Evolutionary conservation across 192 early-diverging fungal species (phyloP).

Genomic region (Coemansia sp.): DNA sequence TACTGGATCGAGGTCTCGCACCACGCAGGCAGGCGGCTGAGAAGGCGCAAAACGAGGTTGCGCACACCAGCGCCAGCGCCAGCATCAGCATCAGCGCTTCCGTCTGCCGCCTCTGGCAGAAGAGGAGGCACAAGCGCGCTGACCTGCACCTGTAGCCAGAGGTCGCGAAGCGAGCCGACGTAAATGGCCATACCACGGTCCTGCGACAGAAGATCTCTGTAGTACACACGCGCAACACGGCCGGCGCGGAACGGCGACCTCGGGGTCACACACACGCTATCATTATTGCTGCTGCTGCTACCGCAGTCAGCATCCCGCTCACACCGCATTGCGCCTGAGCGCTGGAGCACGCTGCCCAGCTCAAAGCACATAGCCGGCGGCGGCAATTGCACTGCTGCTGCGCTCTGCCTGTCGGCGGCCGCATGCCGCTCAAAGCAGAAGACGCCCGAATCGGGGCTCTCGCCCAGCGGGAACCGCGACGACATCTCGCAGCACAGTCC

Average conservation of each 20-base stretch:
- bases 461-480: slow-evolving; percentile 31
- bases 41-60: slow-evolving; percentile 20
- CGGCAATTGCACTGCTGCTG: background rate
- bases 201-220: background rate
- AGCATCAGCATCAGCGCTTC: no score
- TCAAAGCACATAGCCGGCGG: slow-evolving; percentile 34
- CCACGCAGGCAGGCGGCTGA: slow-evolving; percentile 16
- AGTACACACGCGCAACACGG: slow-evolving; percentile 40
- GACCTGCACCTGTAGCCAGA: slow-evolving; percentile 47
- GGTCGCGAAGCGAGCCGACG: slow-evolving; percentile 17
- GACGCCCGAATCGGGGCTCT: slow-evolving; percentile 40
- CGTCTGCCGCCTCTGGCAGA: no score
- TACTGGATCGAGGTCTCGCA: slow-evolving; percentile 38
- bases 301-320: slow-evolving; percentile 21
- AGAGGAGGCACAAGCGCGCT: slow-evolving; percentile 18
- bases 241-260: slow-evolving; percentile 25
- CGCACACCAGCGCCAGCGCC: no score
- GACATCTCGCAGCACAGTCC: slow-evolving; percentile 53
- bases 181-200: slow-evolving; percentile 19
- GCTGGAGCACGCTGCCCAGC: slow-evolving; percentile 23
- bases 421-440: slow-evolving; percentile 38
- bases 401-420: background rate
- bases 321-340: slow-evolving; percentile 15
- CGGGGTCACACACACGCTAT: slow-evolving; percentile 27
- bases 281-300: background rate